These are phyloP conservation scores for Maudiozyma humilis DNA, from an alignment of 1,139 yeast genomes.

Conservation along the genomic window DNA sequence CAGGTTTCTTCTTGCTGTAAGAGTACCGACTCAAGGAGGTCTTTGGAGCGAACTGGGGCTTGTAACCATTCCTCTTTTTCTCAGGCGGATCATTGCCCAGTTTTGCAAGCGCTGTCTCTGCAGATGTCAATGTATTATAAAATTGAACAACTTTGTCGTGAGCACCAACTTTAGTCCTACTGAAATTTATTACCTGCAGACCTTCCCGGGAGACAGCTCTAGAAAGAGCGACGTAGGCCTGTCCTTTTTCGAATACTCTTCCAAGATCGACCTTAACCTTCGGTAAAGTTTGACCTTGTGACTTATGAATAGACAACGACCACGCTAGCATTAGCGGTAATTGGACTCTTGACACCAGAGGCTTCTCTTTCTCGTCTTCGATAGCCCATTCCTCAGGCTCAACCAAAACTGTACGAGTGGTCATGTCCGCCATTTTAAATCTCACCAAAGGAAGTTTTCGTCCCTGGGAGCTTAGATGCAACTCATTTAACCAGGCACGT, in stretches of 20 bases:
- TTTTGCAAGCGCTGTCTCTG: conserved; percentile 30
- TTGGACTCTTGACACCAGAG: conserved; percentile 53
- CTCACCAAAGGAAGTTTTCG: conserved; percentile 63
- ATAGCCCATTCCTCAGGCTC: conserved; percentile 68
- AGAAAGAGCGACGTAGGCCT: conserved; percentile 87
- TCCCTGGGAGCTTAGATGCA: conserved; percentile 34
- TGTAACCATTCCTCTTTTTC: background rate
- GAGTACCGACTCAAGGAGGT: background rate
- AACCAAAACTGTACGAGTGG: conserved; percentile 62
- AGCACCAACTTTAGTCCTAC: conserved; percentile 47
- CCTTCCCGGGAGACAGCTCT: conserved; percentile 78
- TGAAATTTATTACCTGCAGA: conserved; percentile 66
- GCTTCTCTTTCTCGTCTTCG: conserved; percentile 49
- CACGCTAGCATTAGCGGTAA: conserved; percentile 85
- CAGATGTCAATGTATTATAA: conserved; percentile 38
- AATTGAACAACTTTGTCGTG: conserved; percentile 57
- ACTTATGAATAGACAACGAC: conserved; percentile 92
- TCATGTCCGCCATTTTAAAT: conserved; percentile 62
- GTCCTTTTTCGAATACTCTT: conserved; percentile 82
- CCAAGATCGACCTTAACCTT: conserved; percentile 73
- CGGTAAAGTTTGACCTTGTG: conserved; percentile 91
- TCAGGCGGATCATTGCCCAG: conserved; percentile 1
- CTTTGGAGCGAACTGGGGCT: conserved; percentile 4
- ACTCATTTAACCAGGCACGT: conserved; percentile 32
- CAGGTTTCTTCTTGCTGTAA: background rate